Evolutionary conservation across 2,329 filamentous ascomycete species (phyloP), one percentile per base, ranked within the genome.

Genomic region (Exophiala viscosa): DNA sequence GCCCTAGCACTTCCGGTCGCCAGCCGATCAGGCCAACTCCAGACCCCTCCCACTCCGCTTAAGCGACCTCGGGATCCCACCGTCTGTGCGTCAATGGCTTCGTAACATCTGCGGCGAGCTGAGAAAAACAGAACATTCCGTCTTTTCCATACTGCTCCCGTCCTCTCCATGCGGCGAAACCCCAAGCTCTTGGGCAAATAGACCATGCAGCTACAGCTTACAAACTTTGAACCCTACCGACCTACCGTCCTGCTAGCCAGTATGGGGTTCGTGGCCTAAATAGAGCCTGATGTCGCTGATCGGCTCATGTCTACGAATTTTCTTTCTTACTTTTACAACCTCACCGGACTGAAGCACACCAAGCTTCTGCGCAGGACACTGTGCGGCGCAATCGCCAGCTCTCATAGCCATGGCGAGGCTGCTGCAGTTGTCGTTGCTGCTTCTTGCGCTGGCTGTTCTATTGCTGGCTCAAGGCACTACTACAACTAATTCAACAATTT

Each of bases 91-190:
- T 45, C 48, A 50, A 56, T 49, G 38, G 49, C 9, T 35, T 57
- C 35, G 43, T 45, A 50, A 47, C 35, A 39, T 18, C 6, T 28
- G 15, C 31, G 33, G 45, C 31, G 42, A 57, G 54, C 54, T 57
- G 54, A 53, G 53, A 57, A 52, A 50, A 48, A 28, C 23, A 28
- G 33, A 45, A 46, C 54, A 28, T 28, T 28, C 54, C 50, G 49
- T 44, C 45, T 41, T 42, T 20, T 43, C 31, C 15, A 38, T 53
- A 57, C 38, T 49, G 54, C 54, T 28, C 23, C 8, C 23, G 5
- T 28, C 8, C 23, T 4, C 23, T 28, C 23, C 8, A 28, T 28
- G 23, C 23, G 23, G 23, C 23, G 23, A 28, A 28, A 28, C 23
- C 23, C 23, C 23, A 28, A 5, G 23, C 8, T 28, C 8, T 28